phyloP scores from a whole-genome alignment of 345 rosid genomes.

The Anacardium occidentale region DNA sequence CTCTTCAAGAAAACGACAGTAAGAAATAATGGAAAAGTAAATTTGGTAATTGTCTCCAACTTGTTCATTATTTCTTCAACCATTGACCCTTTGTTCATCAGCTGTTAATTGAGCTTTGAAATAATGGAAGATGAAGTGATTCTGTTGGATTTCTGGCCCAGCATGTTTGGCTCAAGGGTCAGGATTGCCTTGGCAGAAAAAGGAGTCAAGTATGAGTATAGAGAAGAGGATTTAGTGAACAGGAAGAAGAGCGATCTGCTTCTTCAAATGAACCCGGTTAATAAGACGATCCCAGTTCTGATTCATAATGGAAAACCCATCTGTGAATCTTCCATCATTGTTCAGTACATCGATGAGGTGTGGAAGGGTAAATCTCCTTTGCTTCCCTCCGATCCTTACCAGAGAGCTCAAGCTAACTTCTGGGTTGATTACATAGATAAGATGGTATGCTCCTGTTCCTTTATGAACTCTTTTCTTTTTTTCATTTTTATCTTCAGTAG shows the following conservation, averaged over 20 bases:
- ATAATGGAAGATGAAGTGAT: constrained; percentile 19
- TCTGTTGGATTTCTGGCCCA: constrained; percentile 32
- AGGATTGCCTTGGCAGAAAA: constrained; percentile 30
- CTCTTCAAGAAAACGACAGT: too few species aligned
- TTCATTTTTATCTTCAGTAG: too few species aligned
- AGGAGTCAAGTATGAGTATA: constrained; percentile 26
- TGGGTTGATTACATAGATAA: constrained; percentile 37
- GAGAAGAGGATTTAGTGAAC: constrained; percentile 28
- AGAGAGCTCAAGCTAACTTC: constrained; percentile 30
- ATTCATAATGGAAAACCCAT: constrained; percentile 8
- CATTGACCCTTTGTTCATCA: too few species aligned
- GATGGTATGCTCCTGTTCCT: too few species aligned
- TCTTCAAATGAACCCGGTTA: constrained; percentile 30
- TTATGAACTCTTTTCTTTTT: too few species aligned
- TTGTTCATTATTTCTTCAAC: too few species aligned
- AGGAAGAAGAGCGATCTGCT: constrained; percentile 21
- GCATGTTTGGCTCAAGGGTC: constrained; percentile 34
- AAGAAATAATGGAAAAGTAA: too few species aligned
- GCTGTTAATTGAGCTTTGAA: neutral
- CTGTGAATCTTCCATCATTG: constrained; percentile 19
- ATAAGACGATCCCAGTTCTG: constrained; percentile 22
- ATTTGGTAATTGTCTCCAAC: too few species aligned
- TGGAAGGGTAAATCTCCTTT: constrained; percentile 15
- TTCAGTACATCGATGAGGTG: constrained; percentile 20
- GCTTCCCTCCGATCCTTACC: constrained; percentile 30